Conservation (phyloP, 805 yeast genomes). For the Cephaloascus fragrans region DNA sequence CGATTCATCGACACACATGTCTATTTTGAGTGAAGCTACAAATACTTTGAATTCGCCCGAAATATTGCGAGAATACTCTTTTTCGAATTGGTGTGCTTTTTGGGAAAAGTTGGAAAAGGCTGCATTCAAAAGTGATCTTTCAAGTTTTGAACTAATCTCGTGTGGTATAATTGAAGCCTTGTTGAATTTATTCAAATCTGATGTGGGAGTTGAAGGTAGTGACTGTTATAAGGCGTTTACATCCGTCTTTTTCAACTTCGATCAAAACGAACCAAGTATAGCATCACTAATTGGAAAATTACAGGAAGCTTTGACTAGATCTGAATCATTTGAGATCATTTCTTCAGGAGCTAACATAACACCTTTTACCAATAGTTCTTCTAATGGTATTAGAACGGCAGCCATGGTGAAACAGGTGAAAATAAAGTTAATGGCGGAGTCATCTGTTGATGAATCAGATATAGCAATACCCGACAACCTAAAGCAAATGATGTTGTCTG, state of each 20-base stretch:
- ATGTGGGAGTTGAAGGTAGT: constrained; percentile 15
- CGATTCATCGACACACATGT: constrained; percentile 14
- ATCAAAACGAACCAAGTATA: constrained; percentile 22
- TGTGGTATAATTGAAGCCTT: constrained; percentile 52
- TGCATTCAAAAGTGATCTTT: constrained; percentile 22
- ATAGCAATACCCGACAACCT: constrained; percentile 11
- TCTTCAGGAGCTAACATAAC: constrained; percentile 27
- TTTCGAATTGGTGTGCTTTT: constrained; percentile 26
- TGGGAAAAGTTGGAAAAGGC: constrained; percentile 14
- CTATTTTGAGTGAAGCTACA: constrained; percentile 13
- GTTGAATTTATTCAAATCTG: constrained; percentile 19
- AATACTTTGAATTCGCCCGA: constrained; percentile 9
- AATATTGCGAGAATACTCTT: constrained; percentile 12
- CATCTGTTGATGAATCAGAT: constrained; percentile 11
- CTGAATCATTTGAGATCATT: constrained; percentile 62
- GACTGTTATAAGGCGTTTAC: constrained; percentile 35
- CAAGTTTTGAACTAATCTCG: constrained; percentile 68
- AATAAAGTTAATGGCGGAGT: constrained; percentile 40
- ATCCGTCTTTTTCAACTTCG: constrained; percentile 20
- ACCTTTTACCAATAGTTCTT: constrained; percentile 1
- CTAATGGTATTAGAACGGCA: constrained; percentile 28
- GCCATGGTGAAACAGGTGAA: constrained; percentile 67
- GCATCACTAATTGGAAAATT: constrained; percentile 43
- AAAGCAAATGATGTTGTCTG: constrained; percentile 28
- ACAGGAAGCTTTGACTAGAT: constrained; percentile 65